Base-by-base conservation (phyloP, 176 grass and related monocot species). In the Carex scoparia region DNA sequence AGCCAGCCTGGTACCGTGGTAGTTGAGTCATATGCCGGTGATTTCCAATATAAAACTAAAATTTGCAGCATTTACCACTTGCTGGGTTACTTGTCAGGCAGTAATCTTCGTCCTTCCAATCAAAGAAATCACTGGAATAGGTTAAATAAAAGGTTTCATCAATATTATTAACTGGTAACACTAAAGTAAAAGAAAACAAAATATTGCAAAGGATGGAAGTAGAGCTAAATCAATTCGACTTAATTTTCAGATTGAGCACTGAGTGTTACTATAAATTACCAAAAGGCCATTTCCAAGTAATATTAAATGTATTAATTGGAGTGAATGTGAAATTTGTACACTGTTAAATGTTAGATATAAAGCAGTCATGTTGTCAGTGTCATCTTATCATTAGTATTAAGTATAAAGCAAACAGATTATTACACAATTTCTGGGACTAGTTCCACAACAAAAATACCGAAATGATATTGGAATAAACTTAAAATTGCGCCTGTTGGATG, bases 111-210 rank as follows among this genome's bases (percentile, higher is more conserved):
- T 82, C 72, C 83, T 81, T 80, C 85, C 85, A 81, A 58, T 87
- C 85, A 81, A 85, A 90, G 65, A 81, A 66, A 80, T 87, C 81
- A 81, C 89, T 90, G 64, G 4, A 23, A 8, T 37, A 68, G 32
- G 27, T 86, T 57, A 81, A 60, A 86, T 44, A 81, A 55, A 81
- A 23, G 44, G 67, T 60, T 57, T 12, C 75, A 79, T 80, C 27
- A 86, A 13, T 67, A 86, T 57, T 86, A 32, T 51, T 60, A 42
- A 63, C 79, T 71, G 16, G 38, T 46, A 70, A 71, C 15, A 81
- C 12, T 42, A 62, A 81, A 81, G 10, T 37, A 80, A 9, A 59
- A 61, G 4, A 16, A 61, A 80, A 80, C 51, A 77, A 33, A 11
- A 80, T 18, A 80, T 11, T 4, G 48, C 16, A 59, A 80, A 30